Percentiles rank a stretch among this genome's conserved stretches.
Evolutionary conservation across 805 yeast genomes (phyloP).

Genomic region (Cyberlindnera mississippiensis): DNA sequence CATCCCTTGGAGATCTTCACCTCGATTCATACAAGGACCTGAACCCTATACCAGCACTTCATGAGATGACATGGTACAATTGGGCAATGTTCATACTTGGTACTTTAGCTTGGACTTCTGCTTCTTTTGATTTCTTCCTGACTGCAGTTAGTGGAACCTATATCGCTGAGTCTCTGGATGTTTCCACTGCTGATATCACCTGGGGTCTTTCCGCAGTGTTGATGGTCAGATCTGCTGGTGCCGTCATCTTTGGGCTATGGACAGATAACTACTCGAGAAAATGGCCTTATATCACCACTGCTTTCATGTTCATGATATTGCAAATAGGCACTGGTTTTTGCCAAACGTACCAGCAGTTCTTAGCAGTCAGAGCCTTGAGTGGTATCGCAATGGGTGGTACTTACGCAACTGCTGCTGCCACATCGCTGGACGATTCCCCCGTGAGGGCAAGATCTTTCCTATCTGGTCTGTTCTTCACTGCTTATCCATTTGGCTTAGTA

Average conservation of each 20-base stretch:
- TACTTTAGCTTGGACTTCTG: constrained; percentile 66
- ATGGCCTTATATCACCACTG: constrained; percentile 59
- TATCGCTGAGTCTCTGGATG: constrained; percentile 47
- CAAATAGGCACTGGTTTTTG: constrained; percentile 68
- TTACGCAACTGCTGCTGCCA: constrained; percentile 41
- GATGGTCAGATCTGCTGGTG: constrained; percentile 71
- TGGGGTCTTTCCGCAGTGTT: constrained; percentile 74
- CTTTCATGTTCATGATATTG: constrained; percentile 46
- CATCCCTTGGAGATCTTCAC: constrained; percentile 25
- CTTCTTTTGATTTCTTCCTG: constrained; percentile 66
- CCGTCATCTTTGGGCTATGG: constrained; percentile 59
- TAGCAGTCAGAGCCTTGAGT: constrained; percentile 59
- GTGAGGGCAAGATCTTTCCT: constrained; percentile 55
- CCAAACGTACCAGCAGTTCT: constrained; percentile 50
- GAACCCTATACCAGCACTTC: constrained; percentile 43
- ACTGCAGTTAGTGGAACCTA: constrained; percentile 54
- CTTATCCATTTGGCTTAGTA: constrained; percentile 63
- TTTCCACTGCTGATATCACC: constrained; percentile 48
- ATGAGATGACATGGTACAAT: constrained; percentile 34
- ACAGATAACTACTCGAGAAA: constrained; percentile 64
- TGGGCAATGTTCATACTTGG: constrained; percentile 63
- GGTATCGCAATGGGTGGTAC: constrained; percentile 56
- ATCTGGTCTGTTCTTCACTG: constrained; percentile 56
- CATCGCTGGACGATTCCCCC: constrained; percentile 61
- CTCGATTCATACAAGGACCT: constrained; percentile 23